Base-by-base conservation (phyloP, 1,139 yeast genomes). In the Sugiyamaella grinbergsii region DNA sequence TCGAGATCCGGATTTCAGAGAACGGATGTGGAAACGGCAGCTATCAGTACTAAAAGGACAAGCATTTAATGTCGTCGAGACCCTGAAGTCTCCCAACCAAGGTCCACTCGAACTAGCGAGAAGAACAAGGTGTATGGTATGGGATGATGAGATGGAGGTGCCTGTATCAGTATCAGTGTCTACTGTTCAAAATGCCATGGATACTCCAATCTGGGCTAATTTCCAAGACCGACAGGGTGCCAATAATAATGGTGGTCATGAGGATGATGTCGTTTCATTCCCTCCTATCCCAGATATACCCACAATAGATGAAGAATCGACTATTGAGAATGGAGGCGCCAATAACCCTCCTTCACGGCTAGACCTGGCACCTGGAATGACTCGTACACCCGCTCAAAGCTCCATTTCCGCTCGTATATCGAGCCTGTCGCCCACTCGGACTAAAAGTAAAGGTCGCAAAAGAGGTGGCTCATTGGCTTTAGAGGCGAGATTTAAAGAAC, bases 31-130 rank as follows among this genome's bases (percentile, higher is more conserved):
- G 83, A 71, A 69, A 38, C 77, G 79, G 53, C 93, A 85, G 61
- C 73, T 84, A 72, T 82, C 88, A 0, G 85, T 85, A 1, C 61
- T 85, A 60, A 85, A 85, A 61, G 94, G 94, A 0, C 93, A 85
- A 61, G 89, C 93, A 0, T 84, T 83, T 67, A 84, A 84, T 58
- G 84, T 85, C 5, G 85, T 84, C 3, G 89, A 85, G 58, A 76
- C 83, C 0, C 67, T 85, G 49, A 81, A 80, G 59, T 68, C 73
- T 38, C 72, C 74, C 1, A 75, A 77, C 42, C 84, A 82, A 47
- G 89, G 90, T 0, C 91, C 90, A 0, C 69, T 83, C 52, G 90
- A 84, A 55, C 70, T 85, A 22, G 82, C 83, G 0, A 71, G 86
- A 56, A 67, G 85, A 44, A 78, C 80, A 16, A 71, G 83, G 48